Evolutionary conservation across 352 stramenopile genomes (phyloP).

Genomic region (Phytophthora citricola): DNA sequence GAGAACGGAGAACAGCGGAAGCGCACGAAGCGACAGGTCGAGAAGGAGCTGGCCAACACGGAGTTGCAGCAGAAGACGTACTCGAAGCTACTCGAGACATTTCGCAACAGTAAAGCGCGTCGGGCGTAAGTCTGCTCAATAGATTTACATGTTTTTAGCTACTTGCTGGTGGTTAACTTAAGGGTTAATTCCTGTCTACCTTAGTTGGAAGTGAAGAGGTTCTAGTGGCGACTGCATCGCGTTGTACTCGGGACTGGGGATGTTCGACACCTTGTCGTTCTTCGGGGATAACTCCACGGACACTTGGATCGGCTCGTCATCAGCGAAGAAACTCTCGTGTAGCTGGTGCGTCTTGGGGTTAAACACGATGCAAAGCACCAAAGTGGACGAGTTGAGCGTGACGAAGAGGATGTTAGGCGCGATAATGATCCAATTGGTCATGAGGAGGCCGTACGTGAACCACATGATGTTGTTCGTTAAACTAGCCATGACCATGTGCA

Average conservation of each 20-base stretch:
- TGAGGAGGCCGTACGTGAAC: slow-evolving; percentile 50
- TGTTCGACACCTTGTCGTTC: slow-evolving; percentile 4
- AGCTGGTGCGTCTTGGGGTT: slow-evolving; percentile 31
- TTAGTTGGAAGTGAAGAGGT: slow-evolving; percentile 9
- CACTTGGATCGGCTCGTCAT: slow-evolving; percentile 16
- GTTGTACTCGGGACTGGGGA: slow-evolving; percentile 20
- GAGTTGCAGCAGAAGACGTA: slow-evolving; percentile 72
- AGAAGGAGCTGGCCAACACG: slow-evolving; percentile 70
- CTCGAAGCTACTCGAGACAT: slow-evolving; percentile 71
- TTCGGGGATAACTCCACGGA: slow-evolving; percentile 29
- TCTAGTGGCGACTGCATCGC: slow-evolving; percentile 29
- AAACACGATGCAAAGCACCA: slow-evolving; percentile 36
- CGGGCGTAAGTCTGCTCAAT: slow-evolving; percentile 37
- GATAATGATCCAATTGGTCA: slow-evolving; percentile 39
- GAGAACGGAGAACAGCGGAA: slow-evolving; percentile 55
- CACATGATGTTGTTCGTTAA: slow-evolving; percentile 52
- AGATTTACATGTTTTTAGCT: slow-evolving; percentile 42
- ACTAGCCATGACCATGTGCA: slow-evolving; percentile 51
- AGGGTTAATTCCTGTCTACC: slow-evolving; percentile 17
- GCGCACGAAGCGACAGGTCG: slow-evolving; percentile 67
- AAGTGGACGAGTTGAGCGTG: slow-evolving; percentile 27
- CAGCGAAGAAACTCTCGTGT: slow-evolving; percentile 16
- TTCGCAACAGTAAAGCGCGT: slow-evolving; percentile 54
- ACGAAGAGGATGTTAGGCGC: slow-evolving; percentile 39
- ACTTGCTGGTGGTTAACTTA: slow-evolving; percentile 1